A percentile compares a stretch with the other conserved stretches of the same genome.
These are phyloP conservation scores for Nicotiana tabacum DNA, from an alignment of 257 asterid species.

Conservation along the genomic window DNA sequence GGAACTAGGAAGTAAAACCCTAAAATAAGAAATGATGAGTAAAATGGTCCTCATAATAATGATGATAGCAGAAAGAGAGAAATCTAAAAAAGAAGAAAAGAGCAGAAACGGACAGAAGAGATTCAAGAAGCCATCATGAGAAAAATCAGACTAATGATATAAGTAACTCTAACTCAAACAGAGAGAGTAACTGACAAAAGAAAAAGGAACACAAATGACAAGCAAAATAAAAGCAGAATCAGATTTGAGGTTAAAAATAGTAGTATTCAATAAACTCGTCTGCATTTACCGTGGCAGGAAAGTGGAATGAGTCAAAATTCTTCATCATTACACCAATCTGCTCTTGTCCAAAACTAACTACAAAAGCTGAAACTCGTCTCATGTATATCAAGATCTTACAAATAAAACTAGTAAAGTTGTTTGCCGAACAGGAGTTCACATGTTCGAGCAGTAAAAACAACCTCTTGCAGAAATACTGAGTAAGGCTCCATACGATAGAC, in stretches of 20 bases:
- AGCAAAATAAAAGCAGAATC: conserved; percentile 9
- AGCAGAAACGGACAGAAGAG: conserved; percentile 37
- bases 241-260: not conserved
- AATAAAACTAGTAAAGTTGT: not conserved
- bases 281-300: conserved; percentile 18
- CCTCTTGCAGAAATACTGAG: no score
- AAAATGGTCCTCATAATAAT: conserved; percentile 9
- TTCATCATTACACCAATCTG: conserved; percentile 72
- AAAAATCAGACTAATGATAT: conserved; percentile 29
- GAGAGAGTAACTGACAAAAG: conserved; percentile 38
- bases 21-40: conserved; percentile 14
- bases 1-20: conserved; percentile 30
- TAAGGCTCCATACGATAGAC: no score
- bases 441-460: no score
- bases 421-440: no score
- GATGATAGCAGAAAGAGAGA: conserved; percentile 19
- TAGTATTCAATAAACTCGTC: not conserved
- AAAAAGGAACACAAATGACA: conserved; percentile 22
- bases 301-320: conserved; percentile 22
- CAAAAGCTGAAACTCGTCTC: not conserved
- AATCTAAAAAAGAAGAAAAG: not conserved
- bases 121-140: conserved; percentile 44
- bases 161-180: not conserved
- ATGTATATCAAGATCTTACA: not conserved
- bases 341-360: conserved; percentile 30